These are phyloP conservation scores for Sutorius australiensis DNA, from an alignment of 768 basidiomycete genomes.

Conservation along the genomic window DNA sequence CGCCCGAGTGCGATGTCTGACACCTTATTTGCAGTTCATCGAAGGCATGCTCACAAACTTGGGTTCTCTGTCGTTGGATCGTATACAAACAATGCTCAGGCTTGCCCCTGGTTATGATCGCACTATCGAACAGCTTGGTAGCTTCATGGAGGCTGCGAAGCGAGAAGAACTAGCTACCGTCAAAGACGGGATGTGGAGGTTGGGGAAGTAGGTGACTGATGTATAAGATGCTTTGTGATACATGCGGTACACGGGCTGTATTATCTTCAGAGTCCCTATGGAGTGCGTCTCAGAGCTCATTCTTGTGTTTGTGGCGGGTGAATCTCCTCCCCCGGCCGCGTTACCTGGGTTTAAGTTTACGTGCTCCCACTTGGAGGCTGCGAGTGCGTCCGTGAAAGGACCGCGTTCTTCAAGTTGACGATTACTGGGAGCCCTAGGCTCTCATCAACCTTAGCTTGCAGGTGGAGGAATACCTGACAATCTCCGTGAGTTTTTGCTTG, in stretches of 20 bases:
- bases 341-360: background rate
- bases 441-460: too few relatives aligned
- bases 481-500: background rate
- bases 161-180: constrained; percentile 71
- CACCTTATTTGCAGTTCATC: constrained; percentile 55
- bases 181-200: constrained; percentile 69
- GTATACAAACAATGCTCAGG: constrained; percentile 87
- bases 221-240: background rate
- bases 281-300: background rate
- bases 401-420: too few relatives aligned
- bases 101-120: constrained; percentile 82
- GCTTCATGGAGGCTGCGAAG: constrained; percentile 78
- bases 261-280: background rate
- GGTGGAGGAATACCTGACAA: too few relatives aligned
- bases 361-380: background rate
- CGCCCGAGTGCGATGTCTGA: background rate
- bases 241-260: background rate
- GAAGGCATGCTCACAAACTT: constrained; percentile 91
- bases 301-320: background rate
- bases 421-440: too few relatives aligned
- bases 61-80: constrained; percentile 66
- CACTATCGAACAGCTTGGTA: constrained; percentile 70
- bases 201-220: constrained; percentile 28
- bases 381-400: background rate
- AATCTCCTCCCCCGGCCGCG: background rate